Evolutionary conservation across 2,329 filamentous ascomycete genomes (phyloP).

Genomic region (Coniella vitis): DNA sequence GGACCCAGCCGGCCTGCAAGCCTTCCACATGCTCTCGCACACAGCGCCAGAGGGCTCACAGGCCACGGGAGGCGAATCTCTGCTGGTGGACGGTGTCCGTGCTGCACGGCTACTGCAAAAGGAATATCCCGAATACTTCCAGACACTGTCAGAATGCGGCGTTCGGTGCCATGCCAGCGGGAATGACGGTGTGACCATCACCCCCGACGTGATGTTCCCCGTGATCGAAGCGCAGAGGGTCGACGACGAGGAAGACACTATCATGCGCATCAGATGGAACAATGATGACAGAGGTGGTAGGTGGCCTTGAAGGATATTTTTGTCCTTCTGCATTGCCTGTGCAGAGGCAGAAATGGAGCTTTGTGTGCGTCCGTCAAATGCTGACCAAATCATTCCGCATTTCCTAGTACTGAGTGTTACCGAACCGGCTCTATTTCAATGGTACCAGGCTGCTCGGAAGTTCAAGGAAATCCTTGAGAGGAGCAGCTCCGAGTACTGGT

Average conservation of each 20-base stretch:
- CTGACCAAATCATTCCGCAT: not conserved
- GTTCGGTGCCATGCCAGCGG: slow-evolving; percentile 84
- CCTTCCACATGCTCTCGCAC: slow-evolving; percentile 87
- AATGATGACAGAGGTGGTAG: slow-evolving; percentile 68
- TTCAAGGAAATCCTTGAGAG: slow-evolving; percentile 66
- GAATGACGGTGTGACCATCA: slow-evolving; percentile 75
- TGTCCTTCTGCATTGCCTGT: not conserved
- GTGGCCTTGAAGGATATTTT: not conserved
- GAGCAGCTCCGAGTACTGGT: slow-evolving; percentile 64
- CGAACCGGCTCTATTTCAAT: slow-evolving; percentile 29
- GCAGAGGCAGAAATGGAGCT: not conserved
- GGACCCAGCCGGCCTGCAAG: slow-evolving; percentile 83
- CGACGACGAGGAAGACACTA: too few relatives aligned
- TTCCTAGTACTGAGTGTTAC: not conserved
- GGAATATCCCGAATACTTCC: slow-evolving; percentile 50
- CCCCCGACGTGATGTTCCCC: slow-evolving; percentile 62
- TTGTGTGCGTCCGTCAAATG: not conserved
- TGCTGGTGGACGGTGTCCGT: slow-evolving; percentile 81
- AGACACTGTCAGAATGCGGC: slow-evolving; percentile 45
- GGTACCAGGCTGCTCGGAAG: slow-evolving; percentile 74
- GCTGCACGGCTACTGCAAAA: slow-evolving; percentile 55
- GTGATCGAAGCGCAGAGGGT: slow-evolving; percentile 57
- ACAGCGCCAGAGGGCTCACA: slow-evolving; percentile 32
- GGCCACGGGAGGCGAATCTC: slow-evolving; percentile 61
- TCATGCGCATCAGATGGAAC: slow-evolving; percentile 69